These are phyloP conservation scores for Samsoniella hepiali DNA, from an alignment of 2,329 filamentous ascomycete species.

Conservation along the genomic window DNA sequence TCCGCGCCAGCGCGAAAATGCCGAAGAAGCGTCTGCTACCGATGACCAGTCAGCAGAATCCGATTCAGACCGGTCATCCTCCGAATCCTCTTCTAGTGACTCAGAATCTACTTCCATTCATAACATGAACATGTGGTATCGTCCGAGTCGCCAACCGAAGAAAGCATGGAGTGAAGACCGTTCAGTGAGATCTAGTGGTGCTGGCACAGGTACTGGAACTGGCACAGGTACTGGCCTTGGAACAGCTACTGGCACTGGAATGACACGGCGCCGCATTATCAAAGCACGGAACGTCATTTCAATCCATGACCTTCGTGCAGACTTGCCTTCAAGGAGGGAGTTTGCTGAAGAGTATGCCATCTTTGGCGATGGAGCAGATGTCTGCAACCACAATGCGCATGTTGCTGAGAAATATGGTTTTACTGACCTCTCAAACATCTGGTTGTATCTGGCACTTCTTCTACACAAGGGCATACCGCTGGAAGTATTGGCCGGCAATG, in stretches of 20 bases:
- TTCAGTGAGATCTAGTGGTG: slow-evolving; percentile 58
- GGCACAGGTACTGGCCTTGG: slow-evolving; percentile 49
- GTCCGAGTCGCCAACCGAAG: slow-evolving; percentile 48
- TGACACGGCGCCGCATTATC: slow-evolving; percentile 45
- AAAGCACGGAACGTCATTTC: slow-evolving; percentile 67
- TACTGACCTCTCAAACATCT: slow-evolving; percentile 73
- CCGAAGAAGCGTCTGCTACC: slow-evolving; percentile 49
- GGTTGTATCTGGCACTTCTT: slow-evolving; percentile 76
- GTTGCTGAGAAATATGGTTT: slow-evolving; percentile 71
- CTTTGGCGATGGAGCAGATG: slow-evolving; percentile 74
- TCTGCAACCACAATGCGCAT: slow-evolving; percentile 79
- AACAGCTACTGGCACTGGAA: slow-evolving; percentile 44
- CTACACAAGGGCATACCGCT: slow-evolving; percentile 74
- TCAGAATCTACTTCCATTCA: slow-evolving; percentile 63
- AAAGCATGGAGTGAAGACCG: slow-evolving; percentile 57
- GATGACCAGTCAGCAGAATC: slow-evolving; percentile 45
- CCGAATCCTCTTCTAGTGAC: slow-evolving; percentile 52
- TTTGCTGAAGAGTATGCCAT: slow-evolving; percentile 79
- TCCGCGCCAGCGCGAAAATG: slow-evolving; percentile 43
- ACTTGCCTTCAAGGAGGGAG: slow-evolving; percentile 74
- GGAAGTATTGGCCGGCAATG: slow-evolving; percentile 55
- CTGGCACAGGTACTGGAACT: slow-evolving; percentile 56
- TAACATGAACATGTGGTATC: slow-evolving; percentile 56
- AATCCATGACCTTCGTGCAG: slow-evolving; percentile 65
- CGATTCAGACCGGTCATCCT: slow-evolving; percentile 47